A percentile compares a stretch with the other conserved stretches of the same genome.
Evolutionary conservation across 139 green algal genomes (phyloP).

Genomic region (Haematococcus lacustris): DNA sequence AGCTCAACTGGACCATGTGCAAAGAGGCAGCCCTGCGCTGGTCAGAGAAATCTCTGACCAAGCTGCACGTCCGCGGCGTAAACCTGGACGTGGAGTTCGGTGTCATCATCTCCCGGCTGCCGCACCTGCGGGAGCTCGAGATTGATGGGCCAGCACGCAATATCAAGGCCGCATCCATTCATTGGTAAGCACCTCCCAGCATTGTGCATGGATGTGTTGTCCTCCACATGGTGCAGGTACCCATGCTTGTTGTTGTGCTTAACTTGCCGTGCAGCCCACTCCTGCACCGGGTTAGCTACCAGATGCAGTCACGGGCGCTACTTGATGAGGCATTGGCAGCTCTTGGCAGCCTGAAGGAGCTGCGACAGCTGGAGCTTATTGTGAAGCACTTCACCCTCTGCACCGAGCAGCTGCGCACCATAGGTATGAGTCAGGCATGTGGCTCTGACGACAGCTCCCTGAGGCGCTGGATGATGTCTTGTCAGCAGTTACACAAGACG

Average conservation of each 20-base stretch:
- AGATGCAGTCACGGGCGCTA: conserved; percentile 17
- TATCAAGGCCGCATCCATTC: conserved; percentile 24
- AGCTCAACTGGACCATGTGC: conserved; percentile 30
- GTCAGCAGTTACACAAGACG: too few species aligned
- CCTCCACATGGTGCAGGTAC: neutral
- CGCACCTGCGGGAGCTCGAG: conserved; percentile 28
- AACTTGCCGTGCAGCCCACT: conserved; percentile 31
- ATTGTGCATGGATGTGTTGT: neutral
- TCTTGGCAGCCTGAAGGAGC: conserved; percentile 20
- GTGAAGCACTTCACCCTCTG: conserved; percentile 45
- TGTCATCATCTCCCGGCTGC: conserved; percentile 26
- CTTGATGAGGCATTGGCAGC: conserved; percentile 39
- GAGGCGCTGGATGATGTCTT: too few species aligned
- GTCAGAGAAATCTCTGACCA: conserved; percentile 8
- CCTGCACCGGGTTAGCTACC: conserved; percentile 36
- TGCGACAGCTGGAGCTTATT: conserved; percentile 44
- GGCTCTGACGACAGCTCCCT: too few species aligned
- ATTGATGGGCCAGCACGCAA: conserved; percentile 44
- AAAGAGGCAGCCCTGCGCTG: conserved; percentile 9
- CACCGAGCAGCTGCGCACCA: conserved; percentile 38
- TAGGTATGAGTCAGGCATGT: conserved; percentile 28
- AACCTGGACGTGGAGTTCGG: conserved; percentile 32
- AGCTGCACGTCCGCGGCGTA: conserved; percentile 23
- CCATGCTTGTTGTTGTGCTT: neutral
- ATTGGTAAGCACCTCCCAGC: conserved; percentile 15